Evolutionary conservation across 2,329 filamentous ascomycete species (phyloP), one percentile per base, ranked within the genome.

Genomic region (Elsinoe perseae): DNA sequence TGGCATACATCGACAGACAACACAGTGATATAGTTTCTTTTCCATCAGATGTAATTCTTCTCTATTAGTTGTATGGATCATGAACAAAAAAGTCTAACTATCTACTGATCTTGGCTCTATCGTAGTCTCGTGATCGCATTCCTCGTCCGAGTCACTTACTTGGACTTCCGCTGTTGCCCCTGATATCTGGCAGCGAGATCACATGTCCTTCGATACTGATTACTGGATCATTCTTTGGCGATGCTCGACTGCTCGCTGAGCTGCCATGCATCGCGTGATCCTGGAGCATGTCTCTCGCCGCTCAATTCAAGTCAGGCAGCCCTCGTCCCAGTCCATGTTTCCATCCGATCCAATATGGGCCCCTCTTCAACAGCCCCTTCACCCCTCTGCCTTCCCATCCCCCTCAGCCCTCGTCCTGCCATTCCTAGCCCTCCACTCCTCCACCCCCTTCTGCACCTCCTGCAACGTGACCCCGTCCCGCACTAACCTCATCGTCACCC

Each of bases 401-500:
- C 48, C 48, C 48, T 52, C 48, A 16, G 6, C 63, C 58, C 61
- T 60, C 38, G 30, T 58, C 62, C 67, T 78, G 20, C 80, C 82
- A 67, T 82, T 83, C 65, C 85, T 80, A 70, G 80, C 83, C 65
- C 92, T 81, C 92, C 93, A 97, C 65, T 86, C 82, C 67, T 76
- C 77, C 4, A 97, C 82, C 0, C 91, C 92, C 58, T 77, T 79
- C 71, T 95, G 90, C 18, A 96, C 74, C 74, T 93, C 90, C 0
- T 76, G 77, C 72, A 82, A 85, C 1, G 80, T 84, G 55, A 95
- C 82, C 0, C 91, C 91, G 68, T 95, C 85, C 56, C 80, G 75
- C 0, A 97, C 85, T 50, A 96, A 73, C 66, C 83, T 83, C 82
- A 97, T 95, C 0, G 86, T 87, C 2, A 95, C 86, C 0, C 91